phyloP scores from a whole-genome alignment of 352 stramenopile species.

The Phytophthora sojae region DNA sequence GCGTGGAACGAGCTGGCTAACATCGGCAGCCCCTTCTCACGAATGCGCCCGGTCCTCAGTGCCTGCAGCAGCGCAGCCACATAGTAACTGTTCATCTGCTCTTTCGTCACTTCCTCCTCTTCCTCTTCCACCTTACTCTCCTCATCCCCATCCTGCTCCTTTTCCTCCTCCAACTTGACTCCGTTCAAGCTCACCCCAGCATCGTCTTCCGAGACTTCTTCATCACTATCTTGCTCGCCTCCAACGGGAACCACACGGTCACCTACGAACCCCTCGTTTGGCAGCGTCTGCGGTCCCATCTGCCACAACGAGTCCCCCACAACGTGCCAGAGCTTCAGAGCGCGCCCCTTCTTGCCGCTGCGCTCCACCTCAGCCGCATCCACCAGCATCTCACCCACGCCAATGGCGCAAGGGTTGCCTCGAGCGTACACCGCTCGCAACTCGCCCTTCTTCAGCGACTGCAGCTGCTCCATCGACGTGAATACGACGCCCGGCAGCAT shows the following conservation, averaged over 20 bases:
- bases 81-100: slow-evolving; percentile 83
- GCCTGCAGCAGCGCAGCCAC: slow-evolving; percentile 72
- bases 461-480: slow-evolving; percentile 54
- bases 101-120: slow-evolving; percentile 48
- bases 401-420: slow-evolving; percentile 81
- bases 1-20: slow-evolving; percentile 81
- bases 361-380: slow-evolving; percentile 63
- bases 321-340: slow-evolving; percentile 72
- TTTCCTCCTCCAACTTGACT: slow-evolving; percentile 61
- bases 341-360: slow-evolving; percentile 72
- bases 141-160: slow-evolving; percentile 19
- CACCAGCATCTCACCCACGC: slow-evolving; percentile 79
- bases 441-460: slow-evolving; percentile 69
- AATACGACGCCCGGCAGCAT: slow-evolving; percentile 88
- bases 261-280: slow-evolving; percentile 70
- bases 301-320: slow-evolving; percentile 83
- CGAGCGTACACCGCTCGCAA: slow-evolving; percentile 73
- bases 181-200: slow-evolving; percentile 32
- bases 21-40: slow-evolving; percentile 84
- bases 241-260: slow-evolving; percentile 48
- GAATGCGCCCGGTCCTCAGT: slow-evolving; percentile 56
- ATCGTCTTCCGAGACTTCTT: slow-evolving; percentile 7
- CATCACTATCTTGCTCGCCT: slow-evolving; percentile 12
- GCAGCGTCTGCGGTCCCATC: slow-evolving; percentile 70
- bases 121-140: slow-evolving; percentile 16